Conservation (phyloP, 805 yeast species). For the Starmerella tilneyi region DNA sequence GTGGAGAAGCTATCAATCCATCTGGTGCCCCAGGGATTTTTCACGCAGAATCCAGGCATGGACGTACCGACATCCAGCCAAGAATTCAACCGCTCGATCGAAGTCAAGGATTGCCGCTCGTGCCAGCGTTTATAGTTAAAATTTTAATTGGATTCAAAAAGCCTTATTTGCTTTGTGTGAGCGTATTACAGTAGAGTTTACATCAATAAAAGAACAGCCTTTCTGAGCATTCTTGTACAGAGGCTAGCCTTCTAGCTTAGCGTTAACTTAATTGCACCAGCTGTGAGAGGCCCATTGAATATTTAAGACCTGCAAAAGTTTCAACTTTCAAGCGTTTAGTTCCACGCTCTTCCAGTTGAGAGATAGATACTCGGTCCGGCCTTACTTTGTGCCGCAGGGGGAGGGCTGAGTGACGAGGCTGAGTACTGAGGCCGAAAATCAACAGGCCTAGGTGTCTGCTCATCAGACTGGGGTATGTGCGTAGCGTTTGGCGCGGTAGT, state of each 20-base stretch:
- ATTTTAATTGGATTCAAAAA: too few species aligned
- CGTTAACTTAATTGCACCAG: too few species aligned
- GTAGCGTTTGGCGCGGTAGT: not conserved
- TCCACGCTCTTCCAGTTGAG: constrained; percentile 1
- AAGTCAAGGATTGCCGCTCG: constrained; percentile 25
- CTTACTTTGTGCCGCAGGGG: not conserved
- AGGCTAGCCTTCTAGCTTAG: too few species aligned
- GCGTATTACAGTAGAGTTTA: too few species aligned
- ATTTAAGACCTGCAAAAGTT: too few species aligned
- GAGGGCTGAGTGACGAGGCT: not conserved
- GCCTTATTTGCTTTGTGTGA: too few species aligned
- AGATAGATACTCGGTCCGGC: not conserved
- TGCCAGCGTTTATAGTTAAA: constrained; percentile 19
- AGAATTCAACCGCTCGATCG: constrained; percentile 51
- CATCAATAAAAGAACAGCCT: too few species aligned
- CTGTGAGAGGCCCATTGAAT: too few species aligned
- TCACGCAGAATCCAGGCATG: constrained; percentile 67
- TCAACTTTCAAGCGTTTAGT: too few species aligned
- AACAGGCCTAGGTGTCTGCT: not conserved
- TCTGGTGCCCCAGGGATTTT: constrained; percentile 62
- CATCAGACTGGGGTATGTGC: not conserved
- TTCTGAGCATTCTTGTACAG: too few species aligned
- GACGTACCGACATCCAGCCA: constrained; percentile 65
- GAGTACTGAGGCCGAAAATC: not conserved
- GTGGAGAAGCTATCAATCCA: constrained; percentile 61